These are phyloP conservation scores for Apiospora arundinis DNA, from an alignment of 2,329 filamentous ascomycete genomes.

Conservation along the genomic window DNA sequence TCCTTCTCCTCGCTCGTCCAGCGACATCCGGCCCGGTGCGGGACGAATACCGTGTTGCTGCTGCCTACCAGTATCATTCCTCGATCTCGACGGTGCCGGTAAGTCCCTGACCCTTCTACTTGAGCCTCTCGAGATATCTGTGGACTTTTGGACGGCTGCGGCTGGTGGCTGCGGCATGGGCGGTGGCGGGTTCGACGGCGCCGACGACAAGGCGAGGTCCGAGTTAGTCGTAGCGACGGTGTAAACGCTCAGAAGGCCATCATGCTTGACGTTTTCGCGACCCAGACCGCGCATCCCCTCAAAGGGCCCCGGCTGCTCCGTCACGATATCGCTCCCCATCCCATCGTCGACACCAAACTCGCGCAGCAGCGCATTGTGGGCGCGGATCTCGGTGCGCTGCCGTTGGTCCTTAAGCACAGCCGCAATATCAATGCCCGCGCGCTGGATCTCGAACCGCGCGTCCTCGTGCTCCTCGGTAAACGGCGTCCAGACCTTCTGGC, in stretches of 20 bases:
- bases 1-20: not conserved
- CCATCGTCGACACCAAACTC: conserved; percentile 30
- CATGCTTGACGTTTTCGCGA: not conserved
- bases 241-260: not conserved
- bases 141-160: not conserved
- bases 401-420: conserved; percentile 28
- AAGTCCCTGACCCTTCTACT: not conserved
- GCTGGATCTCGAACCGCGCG: conserved; percentile 29
- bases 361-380: conserved; percentile 36
- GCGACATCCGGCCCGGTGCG: not conserved
- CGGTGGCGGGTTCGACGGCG: not conserved
- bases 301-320: not conserved
- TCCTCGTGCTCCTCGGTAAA: conserved; percentile 29
- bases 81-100: not conserved
- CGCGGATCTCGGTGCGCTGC: conserved; percentile 25
- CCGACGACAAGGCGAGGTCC: not conserved
- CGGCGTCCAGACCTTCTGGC: conserved; percentile 34
- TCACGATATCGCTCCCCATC: not conserved
- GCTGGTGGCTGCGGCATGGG: not conserved
- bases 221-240: not conserved
- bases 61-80: not conserved
- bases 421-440: conserved; percentile 36
- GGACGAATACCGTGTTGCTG: not conserved
- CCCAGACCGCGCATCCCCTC: conserved; percentile 3
- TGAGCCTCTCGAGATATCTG: not conserved